A percentile compares a stretch with the other conserved stretches of the same genome.
Evolutionary conservation across 2,329 filamentous ascomycete species (phyloP).

Genomic region (Harringtonia lauricola): DNA sequence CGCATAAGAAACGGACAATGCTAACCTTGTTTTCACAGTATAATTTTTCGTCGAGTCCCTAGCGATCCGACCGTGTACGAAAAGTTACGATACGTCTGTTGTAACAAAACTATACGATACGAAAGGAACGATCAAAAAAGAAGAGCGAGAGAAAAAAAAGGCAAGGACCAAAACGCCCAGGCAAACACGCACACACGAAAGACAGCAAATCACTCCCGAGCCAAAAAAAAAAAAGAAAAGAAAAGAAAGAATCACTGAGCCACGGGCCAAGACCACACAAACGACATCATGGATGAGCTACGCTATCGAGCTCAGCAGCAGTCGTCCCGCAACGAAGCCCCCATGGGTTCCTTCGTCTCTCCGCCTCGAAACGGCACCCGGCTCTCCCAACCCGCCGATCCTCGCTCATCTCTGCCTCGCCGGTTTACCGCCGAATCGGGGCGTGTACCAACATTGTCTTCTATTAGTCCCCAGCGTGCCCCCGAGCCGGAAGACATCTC

Average conservation of each 20-base stretch:
- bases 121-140: slow-evolving; percentile 2
- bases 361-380: slow-evolving; percentile 60
- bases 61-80: slow-evolving; percentile 10
- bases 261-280: not conserved
- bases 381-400: slow-evolving; percentile 53
- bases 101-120: slow-evolving; percentile 13
- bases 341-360: slow-evolving; percentile 64
- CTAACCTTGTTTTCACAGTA: slow-evolving; percentile 2
- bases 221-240: not conserved
- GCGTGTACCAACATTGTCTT: slow-evolving; percentile 64
- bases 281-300: slow-evolving; percentile 56
- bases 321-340: slow-evolving; percentile 64
- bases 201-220: not conserved
- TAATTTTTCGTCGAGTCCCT: slow-evolving; percentile 6
- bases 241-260: not conserved
- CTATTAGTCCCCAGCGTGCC: slow-evolving; percentile 42
- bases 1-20: not conserved
- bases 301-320: slow-evolving; percentile 68
- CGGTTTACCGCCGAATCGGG: slow-evolving; percentile 90
- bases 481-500: slow-evolving; percentile 41
- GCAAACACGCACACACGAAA: no score
- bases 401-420: slow-evolving; percentile 68
- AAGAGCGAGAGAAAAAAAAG: slow-evolving; percentile 1
- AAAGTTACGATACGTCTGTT: slow-evolving; percentile 12
- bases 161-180: not conserved